A percentile compares a stretch with the other conserved stretches of the same genome.
These are phyloP conservation scores for Penicillium sp. DNA, from an alignment of 2,329 filamentous ascomycete species.

Conservation along the genomic window DNA sequence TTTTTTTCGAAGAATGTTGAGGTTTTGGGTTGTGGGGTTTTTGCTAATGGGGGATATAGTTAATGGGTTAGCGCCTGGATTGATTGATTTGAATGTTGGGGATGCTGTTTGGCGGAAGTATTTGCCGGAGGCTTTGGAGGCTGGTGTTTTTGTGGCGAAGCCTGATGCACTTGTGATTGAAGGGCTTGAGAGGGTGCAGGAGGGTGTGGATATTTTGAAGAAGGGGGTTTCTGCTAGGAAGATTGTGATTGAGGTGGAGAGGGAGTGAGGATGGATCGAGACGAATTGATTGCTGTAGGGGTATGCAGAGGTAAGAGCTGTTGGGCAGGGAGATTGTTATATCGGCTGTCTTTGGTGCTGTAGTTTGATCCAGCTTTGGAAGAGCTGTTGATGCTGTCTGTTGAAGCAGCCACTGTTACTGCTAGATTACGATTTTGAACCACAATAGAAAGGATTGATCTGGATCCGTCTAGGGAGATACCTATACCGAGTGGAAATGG, in stretches of 20 bases:
- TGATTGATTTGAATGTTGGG: slow-evolving; percentile 7
- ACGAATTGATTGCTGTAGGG: not conserved
- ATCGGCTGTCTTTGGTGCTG: too few relatives aligned
- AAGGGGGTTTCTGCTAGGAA: slow-evolving; percentile 31
- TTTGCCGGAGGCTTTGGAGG: slow-evolving; percentile 36
- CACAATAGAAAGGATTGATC: too few relatives aligned
- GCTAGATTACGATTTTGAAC: too few relatives aligned
- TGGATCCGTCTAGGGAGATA: too few relatives aligned
- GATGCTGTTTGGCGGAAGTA: slow-evolving; percentile 29
- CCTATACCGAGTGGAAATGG: too few relatives aligned
- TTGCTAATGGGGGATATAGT: slow-evolving; percentile 5
- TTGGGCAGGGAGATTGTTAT: not conserved
- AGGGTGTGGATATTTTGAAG: slow-evolving; percentile 22
- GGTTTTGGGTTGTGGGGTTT: not conserved
- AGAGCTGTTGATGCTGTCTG: too few relatives aligned
- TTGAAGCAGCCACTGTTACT: too few relatives aligned
- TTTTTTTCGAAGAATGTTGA: not conserved
- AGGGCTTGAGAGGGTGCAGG: slow-evolving; percentile 24
- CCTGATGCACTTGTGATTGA: slow-evolving; percentile 28
- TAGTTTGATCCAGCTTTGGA: too few relatives aligned
- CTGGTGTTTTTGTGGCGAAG: slow-evolving; percentile 35
- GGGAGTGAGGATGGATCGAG: not conserved
- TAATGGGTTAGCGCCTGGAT: slow-evolving; percentile 7
- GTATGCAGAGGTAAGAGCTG: not conserved
- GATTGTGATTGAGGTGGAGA: slow-evolving; percentile 21